Conservation (phyloP, 345 rosid genomes). For the Ceriops tagal region DNA sequence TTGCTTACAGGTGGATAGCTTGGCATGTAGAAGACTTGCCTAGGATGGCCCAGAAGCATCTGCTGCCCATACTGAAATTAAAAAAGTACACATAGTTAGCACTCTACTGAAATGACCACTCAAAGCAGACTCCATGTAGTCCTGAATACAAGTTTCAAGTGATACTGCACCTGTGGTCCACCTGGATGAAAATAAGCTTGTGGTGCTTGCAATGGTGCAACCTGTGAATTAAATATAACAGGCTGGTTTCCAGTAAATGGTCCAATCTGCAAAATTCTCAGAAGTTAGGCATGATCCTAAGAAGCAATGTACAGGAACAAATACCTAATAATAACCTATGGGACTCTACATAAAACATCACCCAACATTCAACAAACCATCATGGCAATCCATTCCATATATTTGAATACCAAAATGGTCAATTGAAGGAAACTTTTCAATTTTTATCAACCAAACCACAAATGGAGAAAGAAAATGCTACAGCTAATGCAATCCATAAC, state of each 20-base stretch:
- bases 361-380: not conserved
- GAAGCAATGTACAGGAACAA: not conserved
- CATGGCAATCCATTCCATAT: not conserved
- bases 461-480: not conserved
- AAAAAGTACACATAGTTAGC: constrained; percentile 13
- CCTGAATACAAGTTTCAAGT: not conserved
- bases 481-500: not conserved
- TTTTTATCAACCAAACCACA: not conserved
- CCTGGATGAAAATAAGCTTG: constrained; percentile 68
- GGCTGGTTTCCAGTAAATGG: constrained; percentile 65
- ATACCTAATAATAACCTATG: not conserved
- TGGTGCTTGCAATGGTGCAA: constrained; percentile 49
- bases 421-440: not conserved
- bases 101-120: not conserved
- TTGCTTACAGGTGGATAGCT: constrained; percentile 64
- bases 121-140: not conserved
- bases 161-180: constrained; percentile 61
- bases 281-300: constrained; percentile 13
- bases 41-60: constrained; percentile 57
- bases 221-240: constrained; percentile 54
- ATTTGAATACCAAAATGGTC: not conserved
- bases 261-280: constrained; percentile 46
- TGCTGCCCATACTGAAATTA: constrained; percentile 62
- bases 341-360: not conserved
- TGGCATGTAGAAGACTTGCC: constrained; percentile 59